These are phyloP conservation scores for Apodospora peruviana DNA, from an alignment of 495 filamentous ascomycete genomes.

Conservation along the genomic window DNA sequence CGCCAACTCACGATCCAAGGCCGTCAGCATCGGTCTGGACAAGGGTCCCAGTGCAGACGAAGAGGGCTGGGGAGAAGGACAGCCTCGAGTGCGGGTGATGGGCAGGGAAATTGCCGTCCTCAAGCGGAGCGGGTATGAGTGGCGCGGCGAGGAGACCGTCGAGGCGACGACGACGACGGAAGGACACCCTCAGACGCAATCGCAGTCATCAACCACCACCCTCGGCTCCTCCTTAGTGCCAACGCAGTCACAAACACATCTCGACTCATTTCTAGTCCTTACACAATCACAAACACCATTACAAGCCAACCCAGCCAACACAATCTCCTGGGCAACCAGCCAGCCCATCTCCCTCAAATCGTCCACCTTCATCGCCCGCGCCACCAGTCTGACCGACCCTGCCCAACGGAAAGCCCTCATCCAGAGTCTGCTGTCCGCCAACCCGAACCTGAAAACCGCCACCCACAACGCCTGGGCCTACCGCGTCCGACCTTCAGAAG, in stretches of 20 bases:
- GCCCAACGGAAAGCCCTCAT: slow-evolving; percentile 31
- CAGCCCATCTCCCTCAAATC: slow-evolving; percentile 38
- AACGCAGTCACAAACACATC: background rate
- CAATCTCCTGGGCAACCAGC: slow-evolving; percentile 31
- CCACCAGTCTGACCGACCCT: slow-evolving; percentile 31
- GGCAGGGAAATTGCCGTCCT: slow-evolving; percentile 67
- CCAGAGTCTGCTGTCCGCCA: slow-evolving; percentile 31
- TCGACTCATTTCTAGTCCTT: background rate
- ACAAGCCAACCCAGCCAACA: background rate
- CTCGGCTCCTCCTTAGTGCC: background rate
- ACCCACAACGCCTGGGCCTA: slow-evolving; percentile 52
- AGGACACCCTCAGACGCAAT: background rate
- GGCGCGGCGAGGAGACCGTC: slow-evolving; percentile 42
- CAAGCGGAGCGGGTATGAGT: slow-evolving; percentile 71
- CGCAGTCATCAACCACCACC: background rate
- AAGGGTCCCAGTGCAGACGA: slow-evolving; percentile 60
- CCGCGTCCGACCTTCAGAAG: slow-evolving; percentile 20
- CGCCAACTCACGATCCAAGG: slow-evolving; percentile 68
- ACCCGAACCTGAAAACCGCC: slow-evolving; percentile 38
- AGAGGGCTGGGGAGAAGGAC: slow-evolving; percentile 69
- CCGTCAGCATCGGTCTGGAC: slow-evolving; percentile 66
- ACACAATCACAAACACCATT: slow-evolving; percentile 8
- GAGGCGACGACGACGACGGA: background rate
- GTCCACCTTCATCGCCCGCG: slow-evolving; percentile 47
- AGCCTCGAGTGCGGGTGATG: slow-evolving; percentile 64